These are phyloP conservation scores for Starmerella vaccinii DNA, from an alignment of 805 yeast genomes.

Conservation along the genomic window DNA sequence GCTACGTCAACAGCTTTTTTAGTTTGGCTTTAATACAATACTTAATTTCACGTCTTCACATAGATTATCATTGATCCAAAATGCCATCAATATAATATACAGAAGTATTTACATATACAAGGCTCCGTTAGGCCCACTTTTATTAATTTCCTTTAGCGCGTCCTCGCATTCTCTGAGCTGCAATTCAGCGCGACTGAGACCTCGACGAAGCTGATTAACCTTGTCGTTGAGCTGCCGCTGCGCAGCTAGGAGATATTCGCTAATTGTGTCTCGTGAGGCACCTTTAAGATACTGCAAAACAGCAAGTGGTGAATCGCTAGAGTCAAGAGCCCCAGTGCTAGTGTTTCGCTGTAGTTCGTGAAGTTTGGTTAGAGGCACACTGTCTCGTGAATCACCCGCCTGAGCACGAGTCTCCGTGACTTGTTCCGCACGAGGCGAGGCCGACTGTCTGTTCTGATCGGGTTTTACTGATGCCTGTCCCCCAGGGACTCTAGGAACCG, in stretches of 20 bases:
- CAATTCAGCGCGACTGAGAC: constrained; percentile 26
- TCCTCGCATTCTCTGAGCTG: constrained; percentile 28
- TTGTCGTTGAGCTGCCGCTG: constrained; percentile 31
- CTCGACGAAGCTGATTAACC: constrained; percentile 25
- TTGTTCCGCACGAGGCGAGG: too few relatives aligned
- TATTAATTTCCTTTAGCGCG: constrained; percentile 16
- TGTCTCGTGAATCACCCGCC: background rate
- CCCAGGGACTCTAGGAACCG: too few relatives aligned
- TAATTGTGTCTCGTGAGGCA: constrained; percentile 25
- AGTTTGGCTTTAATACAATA: too few relatives aligned
- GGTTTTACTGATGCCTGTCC: too few relatives aligned
- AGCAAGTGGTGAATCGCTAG: constrained; percentile 21
- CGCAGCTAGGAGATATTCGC: constrained; percentile 30
- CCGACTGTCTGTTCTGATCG: too few relatives aligned
- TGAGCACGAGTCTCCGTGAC: too few relatives aligned
- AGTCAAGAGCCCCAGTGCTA: background rate
- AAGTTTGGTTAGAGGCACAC: background rate
- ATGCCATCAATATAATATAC: background rate
- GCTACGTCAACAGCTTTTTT: too few relatives aligned
- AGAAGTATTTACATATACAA: background rate
- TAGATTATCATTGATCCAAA: background rate
- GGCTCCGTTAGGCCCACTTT: background rate
- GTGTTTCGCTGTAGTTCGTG: background rate
- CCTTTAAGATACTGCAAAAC: constrained; percentile 27
- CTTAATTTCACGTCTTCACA: too few relatives aligned